Evolutionary conservation across 2,329 filamentous ascomycete species (phyloP).

Genomic region (Microsporum ferrugineum): DNA sequence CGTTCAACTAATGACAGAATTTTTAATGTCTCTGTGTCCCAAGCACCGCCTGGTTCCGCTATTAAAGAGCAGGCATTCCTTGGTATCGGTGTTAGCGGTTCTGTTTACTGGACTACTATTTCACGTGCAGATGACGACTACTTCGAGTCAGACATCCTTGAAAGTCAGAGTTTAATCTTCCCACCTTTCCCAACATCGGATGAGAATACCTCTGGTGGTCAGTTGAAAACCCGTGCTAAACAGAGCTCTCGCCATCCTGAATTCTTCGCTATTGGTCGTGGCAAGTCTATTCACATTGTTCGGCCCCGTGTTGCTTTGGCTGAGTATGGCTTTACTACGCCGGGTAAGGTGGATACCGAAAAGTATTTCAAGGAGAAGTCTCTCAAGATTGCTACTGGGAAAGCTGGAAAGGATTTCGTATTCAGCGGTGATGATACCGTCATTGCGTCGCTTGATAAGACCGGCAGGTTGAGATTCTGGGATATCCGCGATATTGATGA

Average conservation of each 20-base stretch:
- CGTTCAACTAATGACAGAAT: slow-evolving; percentile 84
- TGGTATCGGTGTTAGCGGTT: slow-evolving; percentile 84
- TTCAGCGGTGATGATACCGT: slow-evolving; percentile 95
- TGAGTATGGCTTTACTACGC: slow-evolving; percentile 40
- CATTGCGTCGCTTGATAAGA: slow-evolving; percentile 93
- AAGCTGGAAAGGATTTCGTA: slow-evolving; percentile 94
- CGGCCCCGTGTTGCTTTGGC: slow-evolving; percentile 47
- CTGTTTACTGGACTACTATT: slow-evolving; percentile 89
- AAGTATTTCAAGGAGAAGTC: slow-evolving; percentile 76
- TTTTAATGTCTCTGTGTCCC: slow-evolving; percentile 82
- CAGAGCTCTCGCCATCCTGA: slow-evolving; percentile 80
- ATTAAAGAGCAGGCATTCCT: slow-evolving; percentile 69
- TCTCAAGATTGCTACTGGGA: slow-evolving; percentile 89
- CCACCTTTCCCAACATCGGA: slow-evolving; percentile 77
- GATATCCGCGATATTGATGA: slow-evolving; percentile 70
- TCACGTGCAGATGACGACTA: slow-evolving; percentile 66
- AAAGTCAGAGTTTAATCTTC: slow-evolving; percentile 77
- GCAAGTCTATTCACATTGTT: slow-evolving; percentile 90
- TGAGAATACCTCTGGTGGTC: slow-evolving; percentile 80
- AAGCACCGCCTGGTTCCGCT: slow-evolving; percentile 45
- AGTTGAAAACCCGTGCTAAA: slow-evolving; percentile 89
- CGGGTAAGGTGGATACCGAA: slow-evolving; percentile 64
- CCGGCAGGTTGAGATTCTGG: slow-evolving; percentile 95
- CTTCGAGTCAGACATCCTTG: slow-evolving; percentile 65
- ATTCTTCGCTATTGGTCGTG: slow-evolving; percentile 88